Evolutionary conservation across 1,284 basidiomycete genomes (phyloP), one percentile per base, ranked within the genome.

Genomic region (Termitomyces sp.): DNA sequence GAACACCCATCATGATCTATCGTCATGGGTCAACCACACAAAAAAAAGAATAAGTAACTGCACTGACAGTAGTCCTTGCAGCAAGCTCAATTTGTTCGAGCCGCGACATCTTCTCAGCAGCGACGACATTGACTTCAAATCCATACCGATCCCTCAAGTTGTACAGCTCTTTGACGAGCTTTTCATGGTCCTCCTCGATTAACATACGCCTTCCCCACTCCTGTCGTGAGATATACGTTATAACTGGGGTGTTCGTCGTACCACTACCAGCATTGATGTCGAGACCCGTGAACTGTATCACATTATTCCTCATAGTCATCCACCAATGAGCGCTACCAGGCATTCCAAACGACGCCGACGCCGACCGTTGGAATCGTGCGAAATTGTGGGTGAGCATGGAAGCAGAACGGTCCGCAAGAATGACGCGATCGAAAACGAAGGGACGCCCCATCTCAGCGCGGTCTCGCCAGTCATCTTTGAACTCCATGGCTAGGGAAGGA

Each of bases 191-290:
- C 53, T 75, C 75, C n/a, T 72, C 72, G 24, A 79, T 75, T 48
- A 89, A 66, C 78, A 80, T 87, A 24, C 92, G 77, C 16, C 91
- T 73, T n/a, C 84, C 87, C 91, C 91, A 93, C 9, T 78, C 82
- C 64, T 95, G 92, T 11, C 92, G 77, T 10, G 86, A 90, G 57
- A 95, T 81, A 64, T 94, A 93, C 9, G 91, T 93, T 68, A 94
- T 91, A 30, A 93, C 92, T 1, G 78, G 82, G 46, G 65, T 73
- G 54, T 61, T 64, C 37, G 66, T 68, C 21, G 72, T 77, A 11
- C 67, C 73, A 21, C 60, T 59, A 0, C 72, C 75, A 1, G 68
- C 58, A 14, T 62, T 62, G 0, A 63, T 64, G 21, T 76, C 75
- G 24, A 84, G 65, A 0, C 86, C 86, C 6, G 87, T 79, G 60